Conservation (phyloP, 139 green algal species). For the Coccomyxa sp. region DNA sequence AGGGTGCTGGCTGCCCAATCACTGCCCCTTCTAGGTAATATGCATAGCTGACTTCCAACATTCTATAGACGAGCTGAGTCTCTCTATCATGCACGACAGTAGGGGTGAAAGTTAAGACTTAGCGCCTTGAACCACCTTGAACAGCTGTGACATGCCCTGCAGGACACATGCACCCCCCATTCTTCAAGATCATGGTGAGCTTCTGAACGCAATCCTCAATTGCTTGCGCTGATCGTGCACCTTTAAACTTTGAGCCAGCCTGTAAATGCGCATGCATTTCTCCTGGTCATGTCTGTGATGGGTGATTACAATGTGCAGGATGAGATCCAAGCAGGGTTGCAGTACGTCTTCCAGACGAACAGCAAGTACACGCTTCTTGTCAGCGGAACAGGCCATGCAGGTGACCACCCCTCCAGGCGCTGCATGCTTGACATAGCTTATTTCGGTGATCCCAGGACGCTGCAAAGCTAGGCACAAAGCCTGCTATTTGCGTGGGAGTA, state of each 20-base stretch:
- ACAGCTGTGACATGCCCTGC: background rate
- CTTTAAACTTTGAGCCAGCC: background rate
- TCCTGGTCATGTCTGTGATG: background rate
- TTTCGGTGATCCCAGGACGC: too few relatives aligned
- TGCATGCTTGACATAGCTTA: background rate
- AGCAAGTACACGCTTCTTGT: slow-evolving; percentile 79
- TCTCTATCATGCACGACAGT: too few relatives aligned
- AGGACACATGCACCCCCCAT: slow-evolving; percentile 73
- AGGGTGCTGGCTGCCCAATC: slow-evolving; percentile 70
- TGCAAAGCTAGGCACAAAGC: too few relatives aligned
- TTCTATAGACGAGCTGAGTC: too few relatives aligned
- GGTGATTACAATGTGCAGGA: too few relatives aligned
- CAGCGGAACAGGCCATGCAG: slow-evolving; percentile 58
- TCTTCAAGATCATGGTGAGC: slow-evolving; percentile 95
- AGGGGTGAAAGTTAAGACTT: too few relatives aligned
- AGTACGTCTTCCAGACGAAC: slow-evolving; percentile 75
- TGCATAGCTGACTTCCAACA: too few relatives aligned
- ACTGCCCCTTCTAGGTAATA: slow-evolving; percentile 71
- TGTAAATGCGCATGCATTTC: background rate
- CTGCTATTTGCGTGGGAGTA: too few relatives aligned
- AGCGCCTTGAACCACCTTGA: too few relatives aligned
- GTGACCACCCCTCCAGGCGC: background rate
- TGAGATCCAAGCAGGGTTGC: slow-evolving; percentile 75
- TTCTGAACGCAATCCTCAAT: too few relatives aligned
- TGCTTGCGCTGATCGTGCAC: slow-evolving; percentile 52